Evolutionary conservation across 139 green algal species (phyloP).

Genomic region (Deuterostichococcus epilithicus): DNA sequence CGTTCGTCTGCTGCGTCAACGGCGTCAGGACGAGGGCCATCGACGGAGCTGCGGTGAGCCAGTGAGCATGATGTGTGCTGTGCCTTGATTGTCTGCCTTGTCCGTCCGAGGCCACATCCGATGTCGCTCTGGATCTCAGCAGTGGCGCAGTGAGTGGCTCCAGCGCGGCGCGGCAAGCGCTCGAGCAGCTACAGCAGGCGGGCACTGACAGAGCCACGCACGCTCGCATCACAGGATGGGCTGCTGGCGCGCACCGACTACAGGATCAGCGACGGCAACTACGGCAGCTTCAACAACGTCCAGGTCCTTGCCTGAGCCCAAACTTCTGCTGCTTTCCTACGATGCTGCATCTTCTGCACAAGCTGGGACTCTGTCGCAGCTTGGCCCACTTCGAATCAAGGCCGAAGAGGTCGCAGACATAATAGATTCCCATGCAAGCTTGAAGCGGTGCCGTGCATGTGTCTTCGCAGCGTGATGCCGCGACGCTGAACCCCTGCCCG

Average conservation of each 20-base stretch:
- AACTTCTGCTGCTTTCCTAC: constrained; percentile 19
- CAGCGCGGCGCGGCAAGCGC: constrained; percentile 62
- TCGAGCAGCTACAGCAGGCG: constrained; percentile 68
- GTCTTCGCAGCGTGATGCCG: not conserved
- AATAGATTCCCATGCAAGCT: too few species aligned
- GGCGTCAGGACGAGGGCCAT: constrained; percentile 51
- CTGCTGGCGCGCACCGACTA: constrained; percentile 51
- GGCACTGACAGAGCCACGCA: constrained; percentile 19
- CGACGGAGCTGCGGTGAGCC: too few species aligned
- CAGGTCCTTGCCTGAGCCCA: too few species aligned
- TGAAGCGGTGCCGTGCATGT: too few species aligned
- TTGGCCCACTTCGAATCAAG: too few species aligned
- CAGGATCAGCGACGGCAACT: constrained; percentile 82
- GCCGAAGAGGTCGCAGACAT: too few species aligned
- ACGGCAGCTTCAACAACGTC: constrained; percentile 87
- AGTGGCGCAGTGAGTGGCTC: constrained; percentile 67
- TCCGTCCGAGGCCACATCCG: not conserved
- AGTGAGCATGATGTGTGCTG: not conserved
- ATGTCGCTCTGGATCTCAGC: not conserved
- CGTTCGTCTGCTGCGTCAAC: constrained; percentile 67
- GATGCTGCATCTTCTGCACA: too few species aligned
- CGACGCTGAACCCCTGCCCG: not conserved
- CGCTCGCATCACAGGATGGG: not conserved
- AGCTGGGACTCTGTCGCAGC: too few species aligned
- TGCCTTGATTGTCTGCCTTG: not conserved